Evolutionary conservation across 2,329 filamentous ascomycete species (phyloP).

Genomic region (Fusarium anthophilum): DNA sequence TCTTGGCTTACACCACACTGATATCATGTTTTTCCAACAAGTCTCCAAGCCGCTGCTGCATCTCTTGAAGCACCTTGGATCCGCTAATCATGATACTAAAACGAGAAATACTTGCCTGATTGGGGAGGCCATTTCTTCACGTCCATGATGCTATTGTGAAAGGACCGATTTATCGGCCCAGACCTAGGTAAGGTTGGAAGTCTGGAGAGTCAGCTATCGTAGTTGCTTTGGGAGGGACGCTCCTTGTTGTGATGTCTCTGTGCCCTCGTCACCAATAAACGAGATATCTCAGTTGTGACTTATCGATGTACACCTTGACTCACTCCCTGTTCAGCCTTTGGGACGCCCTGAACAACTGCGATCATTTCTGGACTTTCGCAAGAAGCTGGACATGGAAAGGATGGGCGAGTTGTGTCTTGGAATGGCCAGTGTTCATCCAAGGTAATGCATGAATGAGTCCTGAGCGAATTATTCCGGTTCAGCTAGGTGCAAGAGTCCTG

Average conservation of each 20-base stretch:
- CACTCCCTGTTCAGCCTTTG: conserved; percentile 42
- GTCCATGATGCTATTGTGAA: conserved; percentile 44
- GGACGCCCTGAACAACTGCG: conserved; percentile 44
- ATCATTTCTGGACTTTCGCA: conserved; percentile 43
- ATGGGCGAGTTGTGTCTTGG: neutral
- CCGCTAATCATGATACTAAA: conserved; percentile 45
- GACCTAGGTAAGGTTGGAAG: conserved; percentile 42
- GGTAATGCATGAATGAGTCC: too few species aligned
- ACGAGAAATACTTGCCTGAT: conserved; percentile 39
- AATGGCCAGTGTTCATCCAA: conserved; percentile 2
- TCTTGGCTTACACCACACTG: neutral
- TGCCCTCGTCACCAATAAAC: conserved; percentile 13
- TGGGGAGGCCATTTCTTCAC: conserved; percentile 40
- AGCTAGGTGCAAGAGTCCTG: neutral
- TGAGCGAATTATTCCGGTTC: too few species aligned
- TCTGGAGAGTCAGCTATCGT: conserved; percentile 46
- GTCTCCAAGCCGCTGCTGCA: conserved; percentile 27
- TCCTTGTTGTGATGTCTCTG: conserved; percentile 48
- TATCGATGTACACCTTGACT: conserved; percentile 54
- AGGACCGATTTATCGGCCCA: conserved; percentile 35
- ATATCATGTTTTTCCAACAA: conserved; percentile 18
- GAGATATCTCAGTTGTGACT: conserved; percentile 39
- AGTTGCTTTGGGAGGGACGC: conserved; percentile 47
- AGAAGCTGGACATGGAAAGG: conserved; percentile 36
- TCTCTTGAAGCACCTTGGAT: conserved; percentile 42